These are phyloP conservation scores for Helenozyma baotianmanensis DNA, from an alignment of 805 yeast genomes.

Conservation along the genomic window DNA sequence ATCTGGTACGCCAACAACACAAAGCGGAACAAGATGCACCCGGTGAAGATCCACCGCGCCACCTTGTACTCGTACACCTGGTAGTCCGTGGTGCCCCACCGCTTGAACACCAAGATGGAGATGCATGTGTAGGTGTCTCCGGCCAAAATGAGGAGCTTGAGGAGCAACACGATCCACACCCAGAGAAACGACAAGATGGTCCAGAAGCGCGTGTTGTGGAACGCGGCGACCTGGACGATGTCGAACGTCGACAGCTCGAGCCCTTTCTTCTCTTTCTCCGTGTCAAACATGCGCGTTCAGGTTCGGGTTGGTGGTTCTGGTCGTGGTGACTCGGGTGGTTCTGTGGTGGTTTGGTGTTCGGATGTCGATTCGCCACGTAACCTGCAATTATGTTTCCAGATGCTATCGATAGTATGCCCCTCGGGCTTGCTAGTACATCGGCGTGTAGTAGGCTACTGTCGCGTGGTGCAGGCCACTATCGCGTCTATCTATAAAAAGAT, in stretches of 20 bases:
- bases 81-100: constrained; percentile 56
- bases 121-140: constrained; percentile 79
- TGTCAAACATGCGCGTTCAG: constrained; percentile 10
- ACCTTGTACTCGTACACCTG: constrained; percentile 45
- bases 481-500: too few species aligned
- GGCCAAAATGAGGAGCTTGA: constrained; percentile 49
- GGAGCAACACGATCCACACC: constrained; percentile 44
- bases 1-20: constrained; percentile 53
- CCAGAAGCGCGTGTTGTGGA: constrained; percentile 39
- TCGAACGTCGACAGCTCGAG: constrained; percentile 44
- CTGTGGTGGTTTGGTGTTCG: too few species aligned
- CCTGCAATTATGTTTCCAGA: too few species aligned
- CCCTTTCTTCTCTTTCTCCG: constrained; percentile 9
- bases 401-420: too few species aligned
- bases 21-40: constrained; percentile 73
- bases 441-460: too few species aligned
- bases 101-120: constrained; percentile 64
- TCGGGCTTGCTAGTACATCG: too few species aligned
- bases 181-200: constrained; percentile 42
- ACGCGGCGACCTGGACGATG: constrained; percentile 41
- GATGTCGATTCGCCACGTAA: too few species aligned
- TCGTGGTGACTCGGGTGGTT: too few species aligned
- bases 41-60: constrained; percentile 70
- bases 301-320: too few species aligned
- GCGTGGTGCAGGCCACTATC: too few species aligned